Percentiles rank a stretch among this genome's conserved stretches.
Conservation (phyloP, 2,329 filamentous ascomycete genomes). For the Venturia asperata region DNA sequence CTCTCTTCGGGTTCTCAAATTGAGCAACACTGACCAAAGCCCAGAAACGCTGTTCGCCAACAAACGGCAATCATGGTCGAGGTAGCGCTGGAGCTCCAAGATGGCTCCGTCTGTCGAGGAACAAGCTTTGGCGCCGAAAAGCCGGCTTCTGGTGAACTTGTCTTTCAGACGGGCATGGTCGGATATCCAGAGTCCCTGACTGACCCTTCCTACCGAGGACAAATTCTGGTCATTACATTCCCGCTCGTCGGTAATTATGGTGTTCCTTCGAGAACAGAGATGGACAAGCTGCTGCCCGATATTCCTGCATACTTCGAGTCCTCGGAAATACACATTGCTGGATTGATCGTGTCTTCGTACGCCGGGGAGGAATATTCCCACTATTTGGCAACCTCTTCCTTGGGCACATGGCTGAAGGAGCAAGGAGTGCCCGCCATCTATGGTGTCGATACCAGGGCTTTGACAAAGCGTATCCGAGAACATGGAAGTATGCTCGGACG, state of each 20-base stretch:
- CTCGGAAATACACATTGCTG: slow-evolving; percentile 85
- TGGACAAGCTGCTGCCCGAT: slow-evolving; percentile 70
- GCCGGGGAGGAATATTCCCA: slow-evolving; percentile 94
- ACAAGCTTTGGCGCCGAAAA: slow-evolving; percentile 94
- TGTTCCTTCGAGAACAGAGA: slow-evolving; percentile 76
- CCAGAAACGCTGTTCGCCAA: neutral
- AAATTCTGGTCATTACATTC: slow-evolving; percentile 95
- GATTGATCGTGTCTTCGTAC: slow-evolving; percentile 84
- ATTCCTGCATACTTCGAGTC: slow-evolving; percentile 92
- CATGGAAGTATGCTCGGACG: slow-evolving; percentile 95
- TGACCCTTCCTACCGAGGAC: slow-evolving; percentile 79
- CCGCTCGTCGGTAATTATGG: slow-evolving; percentile 96
- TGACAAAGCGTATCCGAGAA: slow-evolving; percentile 90
- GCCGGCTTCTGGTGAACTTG: slow-evolving; percentile 91
- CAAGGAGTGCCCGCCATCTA: slow-evolving; percentile 91
- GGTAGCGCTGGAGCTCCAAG: slow-evolving; percentile 82
- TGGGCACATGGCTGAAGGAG: slow-evolving; percentile 94
- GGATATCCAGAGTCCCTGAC: slow-evolving; percentile 93
- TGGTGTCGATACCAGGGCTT: slow-evolving; percentile 83
- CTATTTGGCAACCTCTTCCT: slow-evolving; percentile 80
- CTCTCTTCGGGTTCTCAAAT: neutral
- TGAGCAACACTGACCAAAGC: neutral
- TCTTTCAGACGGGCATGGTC: slow-evolving; percentile 99
- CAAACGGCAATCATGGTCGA: slow-evolving; percentile 4
- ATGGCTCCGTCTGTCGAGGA: slow-evolving; percentile 85